Evolutionary conservation across 768 basidiomycete genomes (phyloP).

Genomic region (Pleurotus citrinopileatus): DNA sequence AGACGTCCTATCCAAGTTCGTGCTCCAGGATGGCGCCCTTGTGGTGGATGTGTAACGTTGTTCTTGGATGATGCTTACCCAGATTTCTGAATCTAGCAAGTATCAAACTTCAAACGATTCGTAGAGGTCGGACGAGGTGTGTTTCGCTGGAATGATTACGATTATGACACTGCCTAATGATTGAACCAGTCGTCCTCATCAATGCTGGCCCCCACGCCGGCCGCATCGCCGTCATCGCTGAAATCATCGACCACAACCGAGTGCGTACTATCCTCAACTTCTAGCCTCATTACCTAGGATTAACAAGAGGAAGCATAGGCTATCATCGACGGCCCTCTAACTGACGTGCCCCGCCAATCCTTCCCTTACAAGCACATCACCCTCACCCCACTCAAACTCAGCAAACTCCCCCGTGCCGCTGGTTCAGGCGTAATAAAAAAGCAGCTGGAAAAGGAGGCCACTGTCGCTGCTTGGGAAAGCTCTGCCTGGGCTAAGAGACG

Average conservation of each 20-base stretch:
- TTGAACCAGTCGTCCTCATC: slow-evolving; percentile 79
- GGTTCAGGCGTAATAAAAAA: slow-evolving; percentile 82
- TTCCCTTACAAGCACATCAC: slow-evolving; percentile 91
- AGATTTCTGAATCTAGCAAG: not conserved
- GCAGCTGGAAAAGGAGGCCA: slow-evolving; percentile 81
- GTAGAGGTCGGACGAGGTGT: slow-evolving; percentile 96
- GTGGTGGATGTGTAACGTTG: not conserved
- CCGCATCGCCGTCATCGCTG: slow-evolving; percentile 91
- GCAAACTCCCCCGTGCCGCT: slow-evolving; percentile 84
- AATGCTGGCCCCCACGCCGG: slow-evolving; percentile 82
- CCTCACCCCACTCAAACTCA: slow-evolving; percentile 83
- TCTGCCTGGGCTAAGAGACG: slow-evolving; percentile 89
- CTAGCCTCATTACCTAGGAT: not conserved
- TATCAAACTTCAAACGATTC: slow-evolving; percentile 91
- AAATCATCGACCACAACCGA: slow-evolving; percentile 99
- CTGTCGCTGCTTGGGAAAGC: slow-evolving; percentile 85
- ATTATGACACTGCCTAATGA: not conserved
- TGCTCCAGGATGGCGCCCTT: not conserved
- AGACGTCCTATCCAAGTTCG: not conserved
- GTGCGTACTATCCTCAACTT: slow-evolving; percentile 46
- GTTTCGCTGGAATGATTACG: slow-evolving; percentile 15
- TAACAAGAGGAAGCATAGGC: slow-evolving; percentile 49
- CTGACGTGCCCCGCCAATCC: slow-evolving; percentile 88
- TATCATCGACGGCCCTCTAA: slow-evolving; percentile 91
- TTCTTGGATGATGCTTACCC: not conserved